Evolutionary conservation across 345 rosid genomes (phyloP).

Genomic region (Litchi chinensis): DNA sequence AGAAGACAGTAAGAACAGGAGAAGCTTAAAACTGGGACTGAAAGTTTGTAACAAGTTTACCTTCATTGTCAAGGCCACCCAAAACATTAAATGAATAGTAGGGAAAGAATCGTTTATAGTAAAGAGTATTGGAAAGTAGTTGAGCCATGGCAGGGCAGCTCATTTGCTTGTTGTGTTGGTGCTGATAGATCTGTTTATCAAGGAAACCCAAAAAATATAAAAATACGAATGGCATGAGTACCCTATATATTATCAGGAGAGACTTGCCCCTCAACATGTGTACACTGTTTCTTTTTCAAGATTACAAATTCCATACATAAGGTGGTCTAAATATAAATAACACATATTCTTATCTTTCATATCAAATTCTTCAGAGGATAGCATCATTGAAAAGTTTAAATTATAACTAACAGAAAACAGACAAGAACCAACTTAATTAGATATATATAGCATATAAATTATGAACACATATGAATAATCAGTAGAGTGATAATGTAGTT

Average conservation of each 20-base stretch:
- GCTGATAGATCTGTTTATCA: slow-evolving; percentile 79
- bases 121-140: slow-evolving; percentile 95
- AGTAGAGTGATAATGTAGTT: neutral
- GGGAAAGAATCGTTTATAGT: slow-evolving; percentile 96
- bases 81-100: slow-evolving; percentile 93
- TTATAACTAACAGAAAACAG: neutral
- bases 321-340: neutral
- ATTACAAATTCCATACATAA: neutral
- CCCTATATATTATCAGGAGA: neutral
- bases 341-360: neutral
- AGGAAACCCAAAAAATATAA: neutral
- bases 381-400: neutral
- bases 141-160: slow-evolving; percentile 97
- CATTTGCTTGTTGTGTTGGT: slow-evolving; percentile 98
- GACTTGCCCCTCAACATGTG: neutral
- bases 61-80: slow-evolving; percentile 94
- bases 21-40: slow-evolving; percentile 3
- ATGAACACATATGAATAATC: neutral
- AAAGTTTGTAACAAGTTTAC: slow-evolving; percentile 36
- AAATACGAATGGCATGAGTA: neutral
- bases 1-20: neutral
- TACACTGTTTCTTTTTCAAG: neutral
- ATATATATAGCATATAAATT: neutral
- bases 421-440: neutral
- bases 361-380: neutral